Evolutionary conservation across 768 basidiomycete genomes (phyloP), one percentile per base, ranked within the genome.

Genomic region (Dioszegia crocea): DNA sequence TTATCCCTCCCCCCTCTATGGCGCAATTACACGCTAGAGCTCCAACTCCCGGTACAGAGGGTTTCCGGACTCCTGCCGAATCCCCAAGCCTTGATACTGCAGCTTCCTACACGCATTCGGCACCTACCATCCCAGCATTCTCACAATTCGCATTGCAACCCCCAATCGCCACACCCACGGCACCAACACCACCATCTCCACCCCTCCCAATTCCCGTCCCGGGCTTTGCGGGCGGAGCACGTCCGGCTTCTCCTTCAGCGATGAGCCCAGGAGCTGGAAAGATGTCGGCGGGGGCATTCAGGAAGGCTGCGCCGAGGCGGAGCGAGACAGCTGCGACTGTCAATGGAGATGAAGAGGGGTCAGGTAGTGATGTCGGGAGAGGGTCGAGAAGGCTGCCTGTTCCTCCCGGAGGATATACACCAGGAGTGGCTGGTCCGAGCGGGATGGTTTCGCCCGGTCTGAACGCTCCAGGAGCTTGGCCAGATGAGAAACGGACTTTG

Each of bases 271-370:
- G 40, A 14, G 50, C 49, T 2, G 70, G 70, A 19, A 72, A 68
- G 55, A 72, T 72, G 39, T 69, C 70, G 3, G 70, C 70, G 9
- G 70, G 67, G 16, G 70, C 70, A 23, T 72, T 72, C 48, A 33
- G 70, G 19, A 58, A 53, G 39, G 61, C 59, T 8, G 33, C 58
- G 4, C 58, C 61, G 38, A 62, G 64, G 10, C 51, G 51, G 23
- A 53, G 51, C 24, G 51, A 53, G 36, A 53, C 51, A 24, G 17
- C 19, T n/a, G 19, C 62, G 31, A 36, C 30, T 10, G 47, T 48
- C 19, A 19, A 54, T 8, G 64, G 66, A 5, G 60, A 60, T n/a
- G 63, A 66, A 17, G 58, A 59, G 14, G 52, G 30, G 14, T 9
- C 36, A 30, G 46, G 36, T 4, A 48, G 44, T 23, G 54, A 47